phyloP scores from a whole-genome alignment of 2,329 filamentous ascomycete genomes.

The Thermomyces lanuginosus region DNA sequence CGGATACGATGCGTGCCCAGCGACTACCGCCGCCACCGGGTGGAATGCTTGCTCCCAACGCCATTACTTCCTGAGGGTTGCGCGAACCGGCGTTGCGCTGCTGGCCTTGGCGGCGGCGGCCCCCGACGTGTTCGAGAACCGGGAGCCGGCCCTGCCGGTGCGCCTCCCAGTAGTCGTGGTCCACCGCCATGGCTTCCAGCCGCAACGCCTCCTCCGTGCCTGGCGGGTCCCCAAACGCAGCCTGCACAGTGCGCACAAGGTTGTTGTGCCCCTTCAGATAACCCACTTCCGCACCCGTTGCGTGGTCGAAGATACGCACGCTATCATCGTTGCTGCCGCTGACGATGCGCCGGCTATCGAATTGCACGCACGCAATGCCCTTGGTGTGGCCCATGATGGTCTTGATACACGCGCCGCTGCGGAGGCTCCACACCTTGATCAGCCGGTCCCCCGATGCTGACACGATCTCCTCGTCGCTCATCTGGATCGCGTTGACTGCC shows the following conservation, averaged over 20 bases:
- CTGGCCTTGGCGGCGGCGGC: slow-evolving; percentile 36
- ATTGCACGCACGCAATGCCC: slow-evolving; percentile 94
- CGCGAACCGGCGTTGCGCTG: slow-evolving; percentile 54
- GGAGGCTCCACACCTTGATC: slow-evolving; percentile 91
- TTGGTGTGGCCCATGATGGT: slow-evolving; percentile 80
- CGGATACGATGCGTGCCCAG: slow-evolving; percentile 90
- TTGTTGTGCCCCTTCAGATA: slow-evolving; percentile 67
- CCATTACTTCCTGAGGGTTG: slow-evolving; percentile 54
- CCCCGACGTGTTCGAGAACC: slow-evolving; percentile 17
- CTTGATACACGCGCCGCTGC: slow-evolving; percentile 55
- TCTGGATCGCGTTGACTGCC: slow-evolving; percentile 91
- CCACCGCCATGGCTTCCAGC: slow-evolving; percentile 54
- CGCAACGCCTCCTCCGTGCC: slow-evolving; percentile 62
- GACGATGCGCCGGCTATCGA: slow-evolving; percentile 81
- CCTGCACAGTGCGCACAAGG: slow-evolving; percentile 85
- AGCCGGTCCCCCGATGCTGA: slow-evolving; percentile 87
- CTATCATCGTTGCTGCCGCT: slow-evolving; percentile 94
- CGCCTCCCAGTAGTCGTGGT: slow-evolving; percentile 53
- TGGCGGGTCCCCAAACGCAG: slow-evolving; percentile 77
- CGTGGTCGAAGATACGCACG: slow-evolving; percentile 83
- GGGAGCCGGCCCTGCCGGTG: slow-evolving; percentile 30
- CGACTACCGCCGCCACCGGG: slow-evolving; percentile 78
- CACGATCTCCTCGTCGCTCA: slow-evolving; percentile 70
- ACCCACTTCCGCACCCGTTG: slow-evolving; percentile 74
- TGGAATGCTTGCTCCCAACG: slow-evolving; percentile 70